Conservation (phyloP, 305 asterid genomes). For the Fraxinus nigra region DNA sequence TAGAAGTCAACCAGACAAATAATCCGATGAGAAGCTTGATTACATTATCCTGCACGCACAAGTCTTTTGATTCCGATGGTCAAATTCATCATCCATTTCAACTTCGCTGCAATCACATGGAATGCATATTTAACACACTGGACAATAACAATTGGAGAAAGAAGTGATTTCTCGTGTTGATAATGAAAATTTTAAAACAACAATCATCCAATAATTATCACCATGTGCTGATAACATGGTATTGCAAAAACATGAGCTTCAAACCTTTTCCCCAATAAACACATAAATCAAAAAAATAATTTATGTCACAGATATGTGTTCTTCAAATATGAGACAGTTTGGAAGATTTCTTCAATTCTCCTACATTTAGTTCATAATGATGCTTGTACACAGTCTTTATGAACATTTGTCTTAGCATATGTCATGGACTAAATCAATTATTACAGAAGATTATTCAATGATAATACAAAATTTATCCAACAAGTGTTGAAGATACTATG, state of each 20-base stretch:
- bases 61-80: slow-evolving; percentile 47
- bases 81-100: slow-evolving; percentile 71
- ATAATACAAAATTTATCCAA: background rate
- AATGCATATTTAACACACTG: slow-evolving; percentile 14
- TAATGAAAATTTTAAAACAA: background rate
- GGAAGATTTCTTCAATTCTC: background rate
- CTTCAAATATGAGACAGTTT: background rate
- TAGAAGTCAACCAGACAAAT: slow-evolving; percentile 9
- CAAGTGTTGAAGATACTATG: background rate
- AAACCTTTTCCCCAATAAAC: background rate
- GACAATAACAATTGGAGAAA: background rate
- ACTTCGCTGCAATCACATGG: slow-evolving; percentile 58
- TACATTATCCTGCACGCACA: slow-evolving; percentile 90
- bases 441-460: background rate
- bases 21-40: slow-evolving; percentile 22
- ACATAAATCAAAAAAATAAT: background rate
- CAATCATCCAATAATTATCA: background rate
- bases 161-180: background rate
- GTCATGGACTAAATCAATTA: background rate
- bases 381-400: background rate
- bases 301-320: background rate
- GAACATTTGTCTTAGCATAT: background rate
- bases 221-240: background rate
- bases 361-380: background rate
- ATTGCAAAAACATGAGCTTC: background rate